A percentile compares a stretch with the other conserved stretches of the same genome.
These are phyloP conservation scores for Solanum rostratum DNA, from an alignment of 257 asterid genomes.

Conservation along the genomic window DNA sequence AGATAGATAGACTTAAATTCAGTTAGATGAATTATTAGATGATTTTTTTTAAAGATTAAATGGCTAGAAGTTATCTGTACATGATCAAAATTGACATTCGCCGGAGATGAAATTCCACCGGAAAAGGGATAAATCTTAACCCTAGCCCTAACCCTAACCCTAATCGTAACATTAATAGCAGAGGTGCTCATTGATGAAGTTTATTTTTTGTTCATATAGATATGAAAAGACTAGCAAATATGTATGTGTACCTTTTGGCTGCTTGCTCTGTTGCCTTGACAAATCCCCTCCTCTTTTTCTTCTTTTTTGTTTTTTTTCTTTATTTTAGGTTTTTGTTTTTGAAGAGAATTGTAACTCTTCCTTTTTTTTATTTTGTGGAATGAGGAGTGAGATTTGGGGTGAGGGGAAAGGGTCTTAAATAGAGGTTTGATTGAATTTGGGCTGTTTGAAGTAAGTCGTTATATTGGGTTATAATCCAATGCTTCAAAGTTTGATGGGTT, in stretches of 20 bases:
- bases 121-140: neutral
- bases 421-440: neutral
- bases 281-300: neutral
- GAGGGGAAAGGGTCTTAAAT: neutral
- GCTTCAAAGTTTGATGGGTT: neutral
- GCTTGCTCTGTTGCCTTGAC: neutral
- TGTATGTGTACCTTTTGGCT: neutral
- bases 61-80: neutral
- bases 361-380: neutral
- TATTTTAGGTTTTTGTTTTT: neutral
- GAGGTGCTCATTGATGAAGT: neutral
- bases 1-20: neutral
- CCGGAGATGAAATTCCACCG: neutral
- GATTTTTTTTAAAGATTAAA: neutral
- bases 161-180: neutral
- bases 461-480: neutral
- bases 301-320: neutral
- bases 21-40: neutral
- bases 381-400: neutral
- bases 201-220: neutral
- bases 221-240: neutral
- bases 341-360: neutral
- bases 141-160: too few relatives aligned
- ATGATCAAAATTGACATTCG: neutral
- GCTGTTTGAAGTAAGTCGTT: neutral